A percentile compares a stretch with the other conserved stretches of the same genome.
phyloP scores from a whole-genome alignment of 2,329 filamentous ascomycete genomes.

The Paraphaeosphaeria sporulosa region DNA sequence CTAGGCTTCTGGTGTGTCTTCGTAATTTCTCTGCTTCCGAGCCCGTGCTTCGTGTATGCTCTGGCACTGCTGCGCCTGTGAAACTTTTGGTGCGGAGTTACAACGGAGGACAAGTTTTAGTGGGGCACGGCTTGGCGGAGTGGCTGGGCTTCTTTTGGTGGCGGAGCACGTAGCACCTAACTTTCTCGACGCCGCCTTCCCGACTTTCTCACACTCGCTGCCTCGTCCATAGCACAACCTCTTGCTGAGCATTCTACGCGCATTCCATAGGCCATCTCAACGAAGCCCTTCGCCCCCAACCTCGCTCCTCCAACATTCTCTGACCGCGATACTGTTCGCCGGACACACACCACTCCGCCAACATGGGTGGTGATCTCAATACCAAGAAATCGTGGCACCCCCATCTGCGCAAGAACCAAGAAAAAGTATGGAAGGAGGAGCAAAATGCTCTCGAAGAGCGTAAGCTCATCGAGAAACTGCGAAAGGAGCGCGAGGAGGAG shows the following conservation, averaged over 20 bases:
- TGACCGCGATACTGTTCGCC: too few species aligned
- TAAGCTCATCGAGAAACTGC: conserved; percentile 88
- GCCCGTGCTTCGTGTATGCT: neutral
- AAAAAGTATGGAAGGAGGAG: conserved; percentile 88
- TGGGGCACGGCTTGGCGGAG: conserved; percentile 25
- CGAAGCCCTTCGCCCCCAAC: too few species aligned
- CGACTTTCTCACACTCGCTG: too few species aligned
- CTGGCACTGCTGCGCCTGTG: neutral
- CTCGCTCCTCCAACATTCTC: too few species aligned
- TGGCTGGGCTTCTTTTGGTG: conserved; percentile 16
- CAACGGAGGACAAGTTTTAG: conserved; percentile 15
- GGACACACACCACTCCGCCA: neutral
- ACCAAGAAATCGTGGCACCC: conserved; percentile 85
- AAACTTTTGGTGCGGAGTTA: conserved; percentile 11
- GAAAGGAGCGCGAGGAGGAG: conserved; percentile 94
- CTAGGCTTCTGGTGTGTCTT: neutral
- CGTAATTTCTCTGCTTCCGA: neutral
- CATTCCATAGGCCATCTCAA: too few species aligned
- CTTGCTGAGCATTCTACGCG: too few species aligned
- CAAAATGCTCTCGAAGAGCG: conserved; percentile 92
- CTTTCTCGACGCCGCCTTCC: neutral
- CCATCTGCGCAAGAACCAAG: conserved; percentile 87
- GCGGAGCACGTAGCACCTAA: neutral
- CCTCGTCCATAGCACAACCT: too few species aligned
- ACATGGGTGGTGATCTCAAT: conserved; percentile 63